Evolutionary conservation across 2,329 filamentous ascomycete genomes (phyloP).

Genomic region (Graphilbum sp.): DNA sequence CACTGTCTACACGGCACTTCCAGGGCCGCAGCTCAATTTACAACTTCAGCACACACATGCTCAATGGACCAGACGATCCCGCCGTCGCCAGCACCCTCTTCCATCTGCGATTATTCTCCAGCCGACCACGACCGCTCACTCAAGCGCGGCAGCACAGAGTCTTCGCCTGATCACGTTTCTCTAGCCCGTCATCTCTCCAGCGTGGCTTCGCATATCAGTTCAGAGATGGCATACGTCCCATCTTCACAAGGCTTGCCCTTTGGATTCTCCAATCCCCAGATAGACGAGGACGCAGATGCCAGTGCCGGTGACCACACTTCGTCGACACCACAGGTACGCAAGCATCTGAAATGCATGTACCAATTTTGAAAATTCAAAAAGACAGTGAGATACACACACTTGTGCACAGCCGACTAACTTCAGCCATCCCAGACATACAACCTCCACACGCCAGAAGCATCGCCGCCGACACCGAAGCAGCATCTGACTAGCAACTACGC

Average conservation of each 20-base stretch:
- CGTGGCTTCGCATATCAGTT: conserved; percentile 14
- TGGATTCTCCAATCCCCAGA: conserved; percentile 5
- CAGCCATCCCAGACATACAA: conserved; percentile 1
- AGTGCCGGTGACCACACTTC: not conserved
- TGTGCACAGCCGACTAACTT: not conserved
- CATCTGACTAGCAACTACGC: conserved; percentile 10
- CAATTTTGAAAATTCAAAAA: too few relatives aligned
- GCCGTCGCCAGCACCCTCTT: conserved; percentile 27
- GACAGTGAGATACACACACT: too few relatives aligned
- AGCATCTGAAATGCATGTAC: too few relatives aligned
- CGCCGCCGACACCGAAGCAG: conserved; percentile 19
- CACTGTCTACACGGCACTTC: too few relatives aligned
- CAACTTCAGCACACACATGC: too few relatives aligned
- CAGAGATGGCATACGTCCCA: conserved; percentile 15
- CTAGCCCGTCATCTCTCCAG: conserved; percentile 20
- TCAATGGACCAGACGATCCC: conserved; percentile 23
- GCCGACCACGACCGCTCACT: conserved; percentile 25
- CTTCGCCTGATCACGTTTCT: conserved; percentile 21
- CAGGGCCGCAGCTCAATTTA: too few relatives aligned
- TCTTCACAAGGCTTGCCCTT: conserved; percentile 7
- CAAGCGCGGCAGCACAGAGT: conserved; percentile 24
- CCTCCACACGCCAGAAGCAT: conserved; percentile 15
- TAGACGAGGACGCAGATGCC: not conserved
- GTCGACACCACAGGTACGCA: conserved; percentile 4
- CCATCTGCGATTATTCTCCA: conserved; percentile 21